Evolutionary conservation across 2,329 filamentous ascomycete genomes (phyloP), one percentile per base, ranked within the genome.

Genomic region (Apiospora marii): DNA sequence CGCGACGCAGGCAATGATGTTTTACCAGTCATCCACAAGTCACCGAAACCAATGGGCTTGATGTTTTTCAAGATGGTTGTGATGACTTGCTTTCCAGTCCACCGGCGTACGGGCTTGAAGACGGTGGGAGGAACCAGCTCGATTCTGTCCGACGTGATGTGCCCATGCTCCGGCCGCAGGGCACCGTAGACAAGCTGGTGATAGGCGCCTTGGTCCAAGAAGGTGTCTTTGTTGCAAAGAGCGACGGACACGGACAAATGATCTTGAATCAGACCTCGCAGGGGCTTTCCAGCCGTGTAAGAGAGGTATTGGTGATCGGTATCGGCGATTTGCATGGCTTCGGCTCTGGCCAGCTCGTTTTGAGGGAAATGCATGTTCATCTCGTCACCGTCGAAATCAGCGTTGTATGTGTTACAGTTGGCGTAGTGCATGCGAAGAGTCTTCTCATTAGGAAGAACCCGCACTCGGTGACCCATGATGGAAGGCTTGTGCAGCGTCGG

Each of bases 311-410:
- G 96, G 80, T 98, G 95, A 81, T 99, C 96, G 3, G 96, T 98
- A 81, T 98, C 96, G 49, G 96, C 96, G 78, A 99, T 92, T 77
- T 95, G 94, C 76, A 97, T 89, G 1, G 96, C 96, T 84, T 99
- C 96, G 2, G 96, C 94, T 77, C 96, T 90, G 22, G 96, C 96
- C 75, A 98, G 88, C 81, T 98, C 97, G 77, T 98, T 98, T 78
- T 99, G 96, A 1, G 96, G 96, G 80, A 99, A 98, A 84, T 99
- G 96, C 95, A 99, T 97, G 82, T 99, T 99, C 96, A 99, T 99
- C 83, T 99, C 96, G 81, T 99, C 96, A 82, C 96, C 96, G 80
- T 99, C 97, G 80, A 99, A 99, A 87, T 99, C 96, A 44, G 96
- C 96, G 78, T 99, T 99, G 87, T 99, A 99, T 0, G 96, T 98